Evolutionary conservation across 75 land plant genomes (phyloP).

Genomic region (Cunninghamia lanceolata): DNA sequence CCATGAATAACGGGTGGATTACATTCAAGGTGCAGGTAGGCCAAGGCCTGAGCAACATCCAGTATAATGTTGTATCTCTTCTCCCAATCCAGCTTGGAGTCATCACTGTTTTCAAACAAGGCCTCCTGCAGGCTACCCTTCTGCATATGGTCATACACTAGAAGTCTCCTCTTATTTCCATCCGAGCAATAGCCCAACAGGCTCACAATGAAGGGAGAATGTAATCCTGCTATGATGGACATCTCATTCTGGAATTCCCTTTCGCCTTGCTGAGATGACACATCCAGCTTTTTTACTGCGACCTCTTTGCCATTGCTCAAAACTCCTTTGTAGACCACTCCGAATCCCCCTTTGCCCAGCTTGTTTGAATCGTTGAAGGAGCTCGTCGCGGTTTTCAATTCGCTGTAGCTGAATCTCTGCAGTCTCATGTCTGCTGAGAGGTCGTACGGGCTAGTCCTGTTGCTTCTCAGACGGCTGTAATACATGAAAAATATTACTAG

Average conservation of each 20-base stretch:
- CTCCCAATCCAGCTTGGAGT: slow-evolving; percentile 42
- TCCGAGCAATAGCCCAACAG: slow-evolving; percentile 74
- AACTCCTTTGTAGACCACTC: slow-evolving; percentile 64
- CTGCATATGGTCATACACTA: slow-evolving; percentile 90
- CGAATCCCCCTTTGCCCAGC: slow-evolving; percentile 77
- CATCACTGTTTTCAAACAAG: slow-evolving; percentile 44
- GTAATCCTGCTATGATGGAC: slow-evolving; percentile 44
- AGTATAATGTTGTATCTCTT: slow-evolving; percentile 46
- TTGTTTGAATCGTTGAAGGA: slow-evolving; percentile 32
- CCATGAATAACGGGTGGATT: slow-evolving; percentile 86
- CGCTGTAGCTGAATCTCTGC: slow-evolving; percentile 32
- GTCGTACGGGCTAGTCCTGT: slow-evolving; percentile 23
- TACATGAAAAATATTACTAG: background rate
- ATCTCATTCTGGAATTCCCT: slow-evolving; percentile 72
- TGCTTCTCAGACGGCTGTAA: slow-evolving; percentile 19
- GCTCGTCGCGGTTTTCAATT: slow-evolving; percentile 47
- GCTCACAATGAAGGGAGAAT: slow-evolving; percentile 60
- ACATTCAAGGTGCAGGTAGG: slow-evolving; percentile 63
- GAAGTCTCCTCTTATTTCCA: slow-evolving; percentile 34
- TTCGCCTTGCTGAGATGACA: slow-evolving; percentile 40
- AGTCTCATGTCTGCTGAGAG: background rate
- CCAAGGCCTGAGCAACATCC: slow-evolving; percentile 63
- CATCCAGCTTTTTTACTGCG: slow-evolving; percentile 66
- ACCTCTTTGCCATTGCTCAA: slow-evolving; percentile 54
- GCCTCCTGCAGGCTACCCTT: slow-evolving; percentile 92